These are phyloP conservation scores for Sporodiniella umbellata DNA, from an alignment of 371 early-diverging fungal species.

Conservation along the genomic window DNA sequence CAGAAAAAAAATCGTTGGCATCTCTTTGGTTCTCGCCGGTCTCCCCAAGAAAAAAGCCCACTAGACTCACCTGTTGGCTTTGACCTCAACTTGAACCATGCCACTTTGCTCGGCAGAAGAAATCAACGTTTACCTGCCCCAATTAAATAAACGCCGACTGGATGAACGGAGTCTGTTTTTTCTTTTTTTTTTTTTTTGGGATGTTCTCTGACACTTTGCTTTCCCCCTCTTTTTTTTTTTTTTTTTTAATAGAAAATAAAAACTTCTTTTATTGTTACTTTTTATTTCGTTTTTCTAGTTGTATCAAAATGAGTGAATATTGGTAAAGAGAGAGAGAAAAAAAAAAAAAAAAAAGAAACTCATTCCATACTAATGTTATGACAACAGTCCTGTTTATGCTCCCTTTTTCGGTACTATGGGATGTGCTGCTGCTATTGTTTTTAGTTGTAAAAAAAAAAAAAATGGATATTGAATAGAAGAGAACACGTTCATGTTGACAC, in stretches of 20 bases:
- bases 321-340: not conserved
- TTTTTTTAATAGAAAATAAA: not conserved
- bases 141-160: not conserved
- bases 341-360: not conserved
- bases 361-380: not conserved
- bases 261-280: not conserved
- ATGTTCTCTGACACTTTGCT: not conserved
- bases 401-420: slow-evolving; percentile 97
- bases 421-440: slow-evolving; percentile 90
- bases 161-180: too few species aligned
- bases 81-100: slow-evolving; percentile 45
- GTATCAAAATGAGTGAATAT: not conserved
- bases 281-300: not conserved
- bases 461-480: not conserved
- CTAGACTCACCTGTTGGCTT: too few species aligned
- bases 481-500: not conserved
- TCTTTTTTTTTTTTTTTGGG: not conserved
- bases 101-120: slow-evolving; percentile 40
- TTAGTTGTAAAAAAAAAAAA: slow-evolving; percentile 85
- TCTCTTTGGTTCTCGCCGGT: not conserved
- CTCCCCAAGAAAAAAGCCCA: not conserved
- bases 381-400: slow-evolving; percentile 85
- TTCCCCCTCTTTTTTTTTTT: not conserved
- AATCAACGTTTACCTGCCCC: slow-evolving; percentile 1
- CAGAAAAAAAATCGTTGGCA: slow-evolving; percentile 1